A percentile compares a stretch with the other conserved stretches of the same genome.
These are phyloP conservation scores for Zygosaccharomyces kombuchaensis DNA, from an alignment of 805 yeast genomes.

Conservation along the genomic window DNA sequence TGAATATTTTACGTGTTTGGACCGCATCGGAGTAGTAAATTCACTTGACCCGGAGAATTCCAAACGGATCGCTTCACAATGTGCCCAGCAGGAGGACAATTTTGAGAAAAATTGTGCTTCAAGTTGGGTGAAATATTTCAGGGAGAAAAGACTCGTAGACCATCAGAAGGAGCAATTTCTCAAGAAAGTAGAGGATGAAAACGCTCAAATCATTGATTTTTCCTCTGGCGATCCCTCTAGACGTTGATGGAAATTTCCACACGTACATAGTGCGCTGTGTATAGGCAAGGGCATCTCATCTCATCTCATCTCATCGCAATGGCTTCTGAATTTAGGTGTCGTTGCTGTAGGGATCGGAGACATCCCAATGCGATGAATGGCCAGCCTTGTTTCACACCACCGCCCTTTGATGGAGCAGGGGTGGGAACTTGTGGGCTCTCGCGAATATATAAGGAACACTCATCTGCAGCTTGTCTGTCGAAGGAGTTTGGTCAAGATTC, in stretches of 20 bases:
- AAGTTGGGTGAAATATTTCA: slow-evolving; percentile 87
- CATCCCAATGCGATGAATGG: background rate
- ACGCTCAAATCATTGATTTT: slow-evolving; percentile 11
- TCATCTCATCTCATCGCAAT: slow-evolving; percentile 7
- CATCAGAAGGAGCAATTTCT: slow-evolving; percentile 62
- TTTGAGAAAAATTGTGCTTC: slow-evolving; percentile 76
- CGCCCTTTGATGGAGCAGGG: background rate
- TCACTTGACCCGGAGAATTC: slow-evolving; percentile 55
- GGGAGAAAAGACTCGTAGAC: slow-evolving; percentile 81
- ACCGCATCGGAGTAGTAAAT: slow-evolving; percentile 59
- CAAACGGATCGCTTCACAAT: slow-evolving; percentile 46
- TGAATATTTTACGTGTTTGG: slow-evolving; percentile 67
- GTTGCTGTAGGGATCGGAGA: background rate
- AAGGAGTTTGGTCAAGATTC: background rate
- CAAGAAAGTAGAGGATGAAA: slow-evolving; percentile 58
- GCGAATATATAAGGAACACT: background rate
- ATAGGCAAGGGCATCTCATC: slow-evolving; percentile 1
- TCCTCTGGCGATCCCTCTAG: slow-evolving; percentile 9
- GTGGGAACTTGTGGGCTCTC: background rate
- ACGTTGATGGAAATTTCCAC: background rate
- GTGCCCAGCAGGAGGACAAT: slow-evolving; percentile 52
- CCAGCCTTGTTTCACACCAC: background rate
- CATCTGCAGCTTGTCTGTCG: background rate
- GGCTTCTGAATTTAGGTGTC: background rate
- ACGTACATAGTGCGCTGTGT: slow-evolving; percentile 2